Evolutionary conservation across 2,329 filamentous ascomycete species (phyloP), one percentile per base, ranked within the genome.

Genomic region (Canariomyces notabilis): DNA sequence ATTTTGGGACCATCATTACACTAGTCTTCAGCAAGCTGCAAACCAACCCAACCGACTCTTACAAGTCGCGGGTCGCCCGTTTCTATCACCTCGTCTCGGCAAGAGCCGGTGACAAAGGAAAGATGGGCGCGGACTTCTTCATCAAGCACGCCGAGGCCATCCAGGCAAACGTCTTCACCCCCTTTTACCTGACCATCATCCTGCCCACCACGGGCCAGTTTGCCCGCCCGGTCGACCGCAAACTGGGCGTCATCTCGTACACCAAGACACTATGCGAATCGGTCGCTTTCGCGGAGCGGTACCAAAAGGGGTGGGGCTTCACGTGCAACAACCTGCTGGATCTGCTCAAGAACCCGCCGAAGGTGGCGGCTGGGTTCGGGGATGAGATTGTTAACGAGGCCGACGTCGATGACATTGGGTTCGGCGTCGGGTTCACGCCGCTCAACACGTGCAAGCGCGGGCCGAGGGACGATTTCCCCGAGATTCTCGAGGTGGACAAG

Each of bases 11-110:
- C 1, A 86, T 98, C 49, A 74, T 97, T 47, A 82, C 83, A 48
- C 77, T 97, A 33, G 78, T 97, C 60, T 85, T 96, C 62, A 86
- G 82, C 72, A 72, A 84, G 74, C 69, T 88, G 69, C 68, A 93
- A 78, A 69, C 83, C 37, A 71, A 68, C 29, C 71, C 76, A 5
- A 73, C 90, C 0, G 91, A 97, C 58, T 85, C 82, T 37, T 86
- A 95, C 67, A 86, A 89, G 58, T 72, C 88, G 44, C 85, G 89
- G 43, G 96, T 98, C 64, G 86, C 90, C 44, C 85, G 89, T 26
- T 94, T 98, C 73, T 98, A 94, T 65, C 91, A 98, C 66, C 82
- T 96, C 53, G 79, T 97, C 44, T 88, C 87, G 22, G 87, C 89
- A 15, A 77, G 76, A 51, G 59, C 80, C 33, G 64, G 85, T 9